These are phyloP conservation scores for Suillus variegatus DNA, from an alignment of 768 basidiomycete species.

Conservation along the genomic window DNA sequence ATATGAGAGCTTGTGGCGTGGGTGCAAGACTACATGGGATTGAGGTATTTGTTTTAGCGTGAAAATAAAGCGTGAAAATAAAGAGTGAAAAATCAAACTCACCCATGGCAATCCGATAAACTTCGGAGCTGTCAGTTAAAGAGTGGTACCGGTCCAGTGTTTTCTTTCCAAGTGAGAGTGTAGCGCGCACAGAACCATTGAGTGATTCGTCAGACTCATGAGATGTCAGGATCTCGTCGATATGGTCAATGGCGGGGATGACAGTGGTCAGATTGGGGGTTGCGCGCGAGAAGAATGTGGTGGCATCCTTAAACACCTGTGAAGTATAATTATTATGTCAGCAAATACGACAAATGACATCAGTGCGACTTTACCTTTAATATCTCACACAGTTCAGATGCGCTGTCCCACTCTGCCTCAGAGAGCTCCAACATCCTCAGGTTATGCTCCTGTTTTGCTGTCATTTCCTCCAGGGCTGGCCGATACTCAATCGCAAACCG, in stretches of 20 bases:
- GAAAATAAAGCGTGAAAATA: neutral
- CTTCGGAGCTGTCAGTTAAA: slow-evolving; percentile 29
- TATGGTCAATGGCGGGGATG: slow-evolving; percentile 35
- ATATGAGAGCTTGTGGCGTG: slow-evolving; percentile 35
- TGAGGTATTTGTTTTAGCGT: neutral
- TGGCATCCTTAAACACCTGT: no score
- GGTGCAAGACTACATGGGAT: slow-evolving; percentile 33
- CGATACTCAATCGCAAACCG: no score
- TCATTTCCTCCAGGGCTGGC: no score
- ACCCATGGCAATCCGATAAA: slow-evolving; percentile 38
- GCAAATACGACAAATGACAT: no score
- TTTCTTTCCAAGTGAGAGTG: slow-evolving; percentile 25
- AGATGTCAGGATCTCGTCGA: slow-evolving; percentile 16
- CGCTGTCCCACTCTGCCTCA: no score
- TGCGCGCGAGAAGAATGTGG: neutral
- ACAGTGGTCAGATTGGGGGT: slow-evolving; percentile 26
- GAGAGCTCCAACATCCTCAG: no score
- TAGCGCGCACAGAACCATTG: slow-evolving; percentile 20
- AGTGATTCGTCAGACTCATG: slow-evolving; percentile 7
- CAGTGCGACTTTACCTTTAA: no score
- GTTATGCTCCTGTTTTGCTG: no score
- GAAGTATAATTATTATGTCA: no score
- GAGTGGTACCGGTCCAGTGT: slow-evolving; percentile 35
- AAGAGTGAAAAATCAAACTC: slow-evolving; percentile 12
- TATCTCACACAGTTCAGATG: no score